Percentiles rank a stretch among this genome's conserved stretches.
Conservation (phyloP, 73 alveolate species). For the Paramecium caudatum region DNA sequence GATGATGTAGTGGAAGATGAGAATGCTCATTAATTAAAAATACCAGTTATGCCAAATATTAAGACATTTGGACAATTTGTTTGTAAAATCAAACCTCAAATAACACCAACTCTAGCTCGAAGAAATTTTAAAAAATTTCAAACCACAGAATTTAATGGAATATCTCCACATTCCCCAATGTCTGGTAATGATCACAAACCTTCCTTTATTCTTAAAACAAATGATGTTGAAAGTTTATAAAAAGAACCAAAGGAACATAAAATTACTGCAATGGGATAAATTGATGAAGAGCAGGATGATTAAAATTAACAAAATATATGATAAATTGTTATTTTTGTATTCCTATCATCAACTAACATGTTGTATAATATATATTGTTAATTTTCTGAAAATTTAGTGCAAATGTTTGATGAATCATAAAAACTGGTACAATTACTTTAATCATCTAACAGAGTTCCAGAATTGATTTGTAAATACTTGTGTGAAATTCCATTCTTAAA, state of each 20-base stretch:
- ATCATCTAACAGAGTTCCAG: constrained; percentile 8
- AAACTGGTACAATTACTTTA: constrained; percentile 13
- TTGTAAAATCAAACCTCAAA: constrained; percentile 24
- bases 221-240: background rate
- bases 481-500: background rate
- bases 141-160: constrained; percentile 14
- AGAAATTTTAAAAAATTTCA: constrained; percentile 47
- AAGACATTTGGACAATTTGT: constrained; percentile 32
- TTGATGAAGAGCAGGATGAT: constrained; percentile 25
- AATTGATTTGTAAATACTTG: constrained; percentile 21
- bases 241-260: background rate
- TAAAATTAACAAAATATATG: background rate
- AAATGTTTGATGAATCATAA: too few relatives aligned
- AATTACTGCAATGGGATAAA: constrained; percentile 7
- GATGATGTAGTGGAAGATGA: constrained; percentile 64
- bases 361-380: too few relatives aligned
- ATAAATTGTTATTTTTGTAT: background rate
- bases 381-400: too few relatives aligned
- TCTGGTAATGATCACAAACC: constrained; percentile 20
- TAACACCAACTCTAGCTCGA: constrained; percentile 13
- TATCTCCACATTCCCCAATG: constrained; percentile 15
- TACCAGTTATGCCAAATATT: constrained; percentile 50
- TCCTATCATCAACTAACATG: background rate
- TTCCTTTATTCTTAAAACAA: constrained; percentile 1
- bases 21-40: background rate